phyloP scores from a whole-genome alignment of 1,284 basidiomycete genomes.

The Ceratobasidium sp. region DNA sequence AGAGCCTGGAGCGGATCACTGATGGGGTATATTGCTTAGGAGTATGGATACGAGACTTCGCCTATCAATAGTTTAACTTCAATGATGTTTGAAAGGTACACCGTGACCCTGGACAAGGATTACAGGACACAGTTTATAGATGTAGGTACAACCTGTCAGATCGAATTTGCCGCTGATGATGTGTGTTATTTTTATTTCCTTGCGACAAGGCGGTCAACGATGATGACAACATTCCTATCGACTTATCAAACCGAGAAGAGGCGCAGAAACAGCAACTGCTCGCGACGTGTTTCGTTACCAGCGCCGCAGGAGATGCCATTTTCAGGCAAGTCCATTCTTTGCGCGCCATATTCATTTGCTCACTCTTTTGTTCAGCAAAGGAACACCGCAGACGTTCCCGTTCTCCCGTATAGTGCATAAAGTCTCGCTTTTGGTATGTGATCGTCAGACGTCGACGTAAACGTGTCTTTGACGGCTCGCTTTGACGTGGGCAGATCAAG shows the following conservation, averaged over 20 bases:
- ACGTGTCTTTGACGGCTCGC: constrained; percentile 1
- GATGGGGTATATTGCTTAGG: constrained; percentile 60
- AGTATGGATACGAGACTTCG: constrained; percentile 85
- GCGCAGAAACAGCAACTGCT: constrained; percentile 36
- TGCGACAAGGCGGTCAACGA: constrained; percentile 77
- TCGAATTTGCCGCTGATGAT: background rate
- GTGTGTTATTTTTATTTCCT: background rate
- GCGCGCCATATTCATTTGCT: constrained; percentile 75
- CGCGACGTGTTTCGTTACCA: constrained; percentile 33
- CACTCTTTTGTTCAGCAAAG: constrained; percentile 15
- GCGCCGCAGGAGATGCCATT: constrained; percentile 27
- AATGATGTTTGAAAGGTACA: constrained; percentile 91
- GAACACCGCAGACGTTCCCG: constrained; percentile 36
- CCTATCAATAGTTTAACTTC: constrained; percentile 88
- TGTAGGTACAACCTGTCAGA: constrained; percentile 59
- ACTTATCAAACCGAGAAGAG: constrained; percentile 69
- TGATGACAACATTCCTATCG: constrained; percentile 94
- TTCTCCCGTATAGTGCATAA: constrained; percentile 42
- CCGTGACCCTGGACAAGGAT: constrained; percentile 82
- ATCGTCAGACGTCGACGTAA: background rate
- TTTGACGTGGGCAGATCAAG: constrained; percentile 71
- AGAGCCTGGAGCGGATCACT: constrained; percentile 31
- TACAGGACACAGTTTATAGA: constrained; percentile 85
- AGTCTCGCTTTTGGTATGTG: constrained; percentile 39
- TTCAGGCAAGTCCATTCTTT: constrained; percentile 75